Percentiles rank a stretch among this genome's conserved stretches.
phyloP scores from a whole-genome alignment of 805 yeast species.

The Peterozyma xylosa region DNA sequence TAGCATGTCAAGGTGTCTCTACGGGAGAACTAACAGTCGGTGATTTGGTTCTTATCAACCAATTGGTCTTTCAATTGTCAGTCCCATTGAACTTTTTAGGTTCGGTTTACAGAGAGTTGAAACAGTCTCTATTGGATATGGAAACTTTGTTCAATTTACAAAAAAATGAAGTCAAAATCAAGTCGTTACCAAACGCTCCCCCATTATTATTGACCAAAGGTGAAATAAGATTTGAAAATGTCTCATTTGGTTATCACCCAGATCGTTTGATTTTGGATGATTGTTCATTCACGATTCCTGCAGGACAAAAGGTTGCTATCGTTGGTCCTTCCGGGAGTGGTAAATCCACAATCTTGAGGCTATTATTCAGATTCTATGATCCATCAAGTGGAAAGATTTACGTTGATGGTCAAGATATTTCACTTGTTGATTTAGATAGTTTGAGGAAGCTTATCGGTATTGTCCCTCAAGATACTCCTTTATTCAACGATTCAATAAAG shows the following conservation, averaged over 20 bases:
- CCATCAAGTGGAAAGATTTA: slow-evolving; percentile 68
- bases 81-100: slow-evolving; percentile 94
- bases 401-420: slow-evolving; percentile 85
- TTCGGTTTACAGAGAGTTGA: slow-evolving; percentile 89
- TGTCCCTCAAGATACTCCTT: slow-evolving; percentile 96
- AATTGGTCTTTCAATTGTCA: slow-evolving; percentile 89
- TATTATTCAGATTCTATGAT: slow-evolving; percentile 88
- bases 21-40: slow-evolving; percentile 82
- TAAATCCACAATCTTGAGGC: slow-evolving; percentile 78
- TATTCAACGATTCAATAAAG: slow-evolving; percentile 82
- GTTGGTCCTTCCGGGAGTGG: slow-evolving; percentile 98
- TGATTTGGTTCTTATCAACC: slow-evolving; percentile 90
- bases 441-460: slow-evolving; percentile 75
- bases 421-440: slow-evolving; percentile 66
- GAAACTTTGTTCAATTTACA: slow-evolving; percentile 87
- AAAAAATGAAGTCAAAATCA: slow-evolving; percentile 59
- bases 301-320: slow-evolving; percentile 86
- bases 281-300: slow-evolving; percentile 79
- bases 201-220: slow-evolving; percentile 52
- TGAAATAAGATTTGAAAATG: slow-evolving; percentile 83
- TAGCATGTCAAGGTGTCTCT: slow-evolving; percentile 94
- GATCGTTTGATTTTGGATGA: slow-evolving; percentile 79
- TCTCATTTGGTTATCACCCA: slow-evolving; percentile 85
- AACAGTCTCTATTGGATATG: slow-evolving; percentile 92
- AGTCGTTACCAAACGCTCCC: slow-evolving; percentile 55